Evolutionary conservation across 2,329 filamentous ascomycete genomes (phyloP), one percentile per base, ranked within the genome.

Genomic region (Fonsecaea nubica): DNA sequence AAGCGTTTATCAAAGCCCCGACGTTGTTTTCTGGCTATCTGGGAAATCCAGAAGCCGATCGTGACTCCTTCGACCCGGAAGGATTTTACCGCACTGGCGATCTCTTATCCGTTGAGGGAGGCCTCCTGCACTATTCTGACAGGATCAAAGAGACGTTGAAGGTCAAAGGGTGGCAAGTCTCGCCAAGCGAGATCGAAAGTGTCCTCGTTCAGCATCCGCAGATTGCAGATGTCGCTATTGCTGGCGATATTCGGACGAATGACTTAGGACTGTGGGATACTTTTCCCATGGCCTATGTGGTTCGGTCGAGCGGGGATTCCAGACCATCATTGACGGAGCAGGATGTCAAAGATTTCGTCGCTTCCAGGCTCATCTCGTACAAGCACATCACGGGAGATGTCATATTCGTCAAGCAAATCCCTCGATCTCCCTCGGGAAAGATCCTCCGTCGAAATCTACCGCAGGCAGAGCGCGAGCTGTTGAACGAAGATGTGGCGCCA

Each of bases 381-480:
- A 85, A 85, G 67, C 75, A 76, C 2, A 71, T 84, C 0, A 81
- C 81, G 8, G 80, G 80, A 5, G 82, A 81, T 0, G 78, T 85
- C 8, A 72, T 80, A 25, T 84, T 84, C 61, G 78, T 84, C 13
- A 79, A 83, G 53, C 74, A 79, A 33, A 82, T 85, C 38, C 83
- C 83, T 4, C 80, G 81, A 55, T 81, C 81, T 2, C 75, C 81
- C 0, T 83, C 81, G 64, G 83, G 83, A 13, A 85, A 85, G 74
- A 83, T 85, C 58, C 76, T 81, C 65, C 75, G 80, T 7, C 60
- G 58, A 33, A 42, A 62, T 7, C 64, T 73, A 5, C 18, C 55
- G 4, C 57, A 66, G 9, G 52, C 50, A 12, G 58, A 63, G 40
- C 38, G 54, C 50, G 66, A 65, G 25, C 48, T 53, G 38, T 18